Evolutionary conservation across 2,329 filamentous ascomycete genomes (phyloP).

Genomic region (Rhinocladiella similis): DNA sequence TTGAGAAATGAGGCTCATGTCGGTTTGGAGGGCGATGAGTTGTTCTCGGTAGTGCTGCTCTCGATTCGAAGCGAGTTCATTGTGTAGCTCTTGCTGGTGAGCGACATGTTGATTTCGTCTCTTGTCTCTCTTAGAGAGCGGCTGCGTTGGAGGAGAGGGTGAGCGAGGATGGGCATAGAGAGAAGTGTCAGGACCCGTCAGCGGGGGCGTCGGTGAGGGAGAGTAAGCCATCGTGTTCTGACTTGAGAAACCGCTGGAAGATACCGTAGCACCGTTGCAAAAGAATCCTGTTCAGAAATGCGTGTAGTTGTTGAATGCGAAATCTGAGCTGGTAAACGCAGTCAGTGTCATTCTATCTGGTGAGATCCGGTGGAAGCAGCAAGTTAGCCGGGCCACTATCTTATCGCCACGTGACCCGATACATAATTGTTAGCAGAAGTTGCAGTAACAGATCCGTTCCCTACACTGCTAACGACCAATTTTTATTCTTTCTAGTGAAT

Average conservation of each 20-base stretch:
- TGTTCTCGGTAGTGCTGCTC: slow-evolving; percentile 86
- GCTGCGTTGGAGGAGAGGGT: slow-evolving; percentile 43
- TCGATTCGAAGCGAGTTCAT: slow-evolving; percentile 76
- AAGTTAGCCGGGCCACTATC: too few relatives aligned
- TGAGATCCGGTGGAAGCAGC: too few relatives aligned
- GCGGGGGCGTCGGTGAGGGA: slow-evolving; percentile 38
- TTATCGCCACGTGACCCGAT: too few relatives aligned
- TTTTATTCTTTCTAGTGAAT: too few relatives aligned
- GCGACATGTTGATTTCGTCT: slow-evolving; percentile 80
- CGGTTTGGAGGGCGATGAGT: slow-evolving; percentile 85
- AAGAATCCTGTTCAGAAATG: neutral
- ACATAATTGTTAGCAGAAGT: too few relatives aligned
- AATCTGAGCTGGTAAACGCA: too few relatives aligned
- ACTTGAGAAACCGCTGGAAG: neutral
- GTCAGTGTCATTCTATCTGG: too few relatives aligned
- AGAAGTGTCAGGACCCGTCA: slow-evolving; percentile 24
- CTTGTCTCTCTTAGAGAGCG: slow-evolving; percentile 82
- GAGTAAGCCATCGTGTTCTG: slow-evolving; percentile 39
- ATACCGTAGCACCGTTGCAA: neutral
- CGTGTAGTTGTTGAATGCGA: neutral
- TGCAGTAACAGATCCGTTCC: too few relatives aligned
- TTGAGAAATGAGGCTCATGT: slow-evolving; percentile 81
- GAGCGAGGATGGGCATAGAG: slow-evolving; percentile 24
- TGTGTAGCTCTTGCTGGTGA: slow-evolving; percentile 71
- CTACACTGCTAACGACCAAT: too few relatives aligned